These are phyloP conservation scores for Pseudoturritis turrita DNA, from an alignment of 345 rosid genomes.

Conservation along the genomic window DNA sequence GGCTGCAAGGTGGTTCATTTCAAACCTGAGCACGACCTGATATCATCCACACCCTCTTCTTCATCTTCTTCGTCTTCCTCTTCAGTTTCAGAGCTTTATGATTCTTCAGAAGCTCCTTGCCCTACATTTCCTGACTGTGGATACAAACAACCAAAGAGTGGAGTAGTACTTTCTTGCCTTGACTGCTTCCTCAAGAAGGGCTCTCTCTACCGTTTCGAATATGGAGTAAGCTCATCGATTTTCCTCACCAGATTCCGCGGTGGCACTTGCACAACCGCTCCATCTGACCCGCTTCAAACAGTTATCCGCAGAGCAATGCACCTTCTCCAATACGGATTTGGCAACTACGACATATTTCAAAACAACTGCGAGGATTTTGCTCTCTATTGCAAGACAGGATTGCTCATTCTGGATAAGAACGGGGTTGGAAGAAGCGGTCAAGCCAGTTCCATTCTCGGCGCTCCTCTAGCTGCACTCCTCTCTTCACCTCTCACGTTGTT, in stretches of 20 bases:
- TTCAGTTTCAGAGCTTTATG: constrained; percentile 36
- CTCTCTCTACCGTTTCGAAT: constrained; percentile 71
- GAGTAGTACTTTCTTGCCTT: constrained; percentile 82
- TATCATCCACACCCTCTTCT: constrained; percentile 19
- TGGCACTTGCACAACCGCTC: constrained; percentile 89
- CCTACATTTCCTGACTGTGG: constrained; percentile 85
- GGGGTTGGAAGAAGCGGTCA: constrained; percentile 91
- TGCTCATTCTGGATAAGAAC: constrained; percentile 59
- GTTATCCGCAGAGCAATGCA: constrained; percentile 90
- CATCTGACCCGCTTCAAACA: constrained; percentile 52
- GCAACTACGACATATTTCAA: constrained; percentile 72
- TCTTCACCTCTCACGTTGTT: constrained; percentile 79
- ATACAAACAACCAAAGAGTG: constrained; percentile 70
- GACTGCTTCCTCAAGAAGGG: constrained; percentile 87
- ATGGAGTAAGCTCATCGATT: constrained; percentile 59
- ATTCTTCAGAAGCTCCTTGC: constrained; percentile 51
- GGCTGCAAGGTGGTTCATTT: constrained; percentile 98
- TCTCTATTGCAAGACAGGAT: constrained; percentile 87
- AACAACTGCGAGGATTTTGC: constrained; percentile 98
- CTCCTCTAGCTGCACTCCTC: constrained; percentile 86
- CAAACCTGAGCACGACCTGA: constrained; percentile 48
- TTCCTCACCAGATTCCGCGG: constrained; percentile 78
- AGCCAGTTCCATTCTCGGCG: constrained; percentile 76
- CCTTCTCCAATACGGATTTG: constrained; percentile 97
- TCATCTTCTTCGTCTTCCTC: constrained; percentile 28